Evolutionary conservation across 805 yeast genomes (phyloP).

Genomic region (Wickerhamiella sorbophila): DNA sequence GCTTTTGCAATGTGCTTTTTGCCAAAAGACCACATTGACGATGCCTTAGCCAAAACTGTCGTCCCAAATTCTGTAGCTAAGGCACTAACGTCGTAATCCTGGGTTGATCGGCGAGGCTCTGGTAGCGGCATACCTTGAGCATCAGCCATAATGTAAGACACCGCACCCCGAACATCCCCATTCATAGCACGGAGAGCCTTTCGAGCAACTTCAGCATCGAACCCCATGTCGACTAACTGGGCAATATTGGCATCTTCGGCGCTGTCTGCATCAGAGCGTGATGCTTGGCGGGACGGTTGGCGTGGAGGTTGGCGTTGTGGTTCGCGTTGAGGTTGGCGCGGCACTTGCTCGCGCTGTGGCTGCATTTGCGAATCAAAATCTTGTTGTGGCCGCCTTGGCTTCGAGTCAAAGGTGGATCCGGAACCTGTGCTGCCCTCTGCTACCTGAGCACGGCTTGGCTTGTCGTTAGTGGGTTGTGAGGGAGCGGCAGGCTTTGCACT

Average conservation of each 20-base stretch:
- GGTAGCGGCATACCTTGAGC: slow-evolving; percentile 34
- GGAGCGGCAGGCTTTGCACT: slow-evolving; percentile 3
- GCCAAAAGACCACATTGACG: slow-evolving; percentile 43
- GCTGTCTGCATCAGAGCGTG: slow-evolving; percentile 25
- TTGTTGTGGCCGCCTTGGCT: no score
- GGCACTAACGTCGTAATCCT: slow-evolving; percentile 25
- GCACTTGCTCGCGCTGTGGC: slow-evolving; percentile 7
- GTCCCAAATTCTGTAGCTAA: slow-evolving; percentile 40
- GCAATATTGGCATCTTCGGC: slow-evolving; percentile 27
- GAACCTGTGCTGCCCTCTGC: slow-evolving; percentile 1
- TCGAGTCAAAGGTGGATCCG: no score
- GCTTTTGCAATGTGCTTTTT: slow-evolving; percentile 47
- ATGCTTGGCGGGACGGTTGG: slow-evolving; percentile 36
- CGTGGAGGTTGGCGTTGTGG: not conserved
- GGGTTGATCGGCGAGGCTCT: slow-evolving; percentile 13
- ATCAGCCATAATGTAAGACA: slow-evolving; percentile 46
- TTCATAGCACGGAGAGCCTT: slow-evolving; percentile 44
- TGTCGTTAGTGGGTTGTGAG: slow-evolving; percentile 1
- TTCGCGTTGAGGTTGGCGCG: slow-evolving; percentile 3
- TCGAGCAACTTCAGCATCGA: slow-evolving; percentile 43
- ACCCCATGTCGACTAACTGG: slow-evolving; percentile 68
- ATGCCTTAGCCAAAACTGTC: slow-evolving; percentile 46
- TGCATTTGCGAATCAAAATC: not conserved
- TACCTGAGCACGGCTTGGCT: slow-evolving; percentile 18
- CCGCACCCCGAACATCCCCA: slow-evolving; percentile 47